These are phyloP conservation scores for Sugiyamaella smithiae DNA, from an alignment of 805 yeast species.

Conservation along the genomic window DNA sequence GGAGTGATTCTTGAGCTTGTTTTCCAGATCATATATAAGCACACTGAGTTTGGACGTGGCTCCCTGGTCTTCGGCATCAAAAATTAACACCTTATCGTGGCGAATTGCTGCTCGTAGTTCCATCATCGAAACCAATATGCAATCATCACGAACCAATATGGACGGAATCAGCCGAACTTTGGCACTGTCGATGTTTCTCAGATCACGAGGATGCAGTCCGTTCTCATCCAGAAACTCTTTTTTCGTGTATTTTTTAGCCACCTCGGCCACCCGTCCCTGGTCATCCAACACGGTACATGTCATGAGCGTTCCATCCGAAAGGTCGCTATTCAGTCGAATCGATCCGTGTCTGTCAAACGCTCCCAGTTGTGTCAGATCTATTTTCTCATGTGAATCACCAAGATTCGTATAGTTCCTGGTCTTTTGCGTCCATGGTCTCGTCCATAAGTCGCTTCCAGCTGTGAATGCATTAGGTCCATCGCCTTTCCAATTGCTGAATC, in stretches of 20 bases:
- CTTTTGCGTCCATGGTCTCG: too few species aligned
- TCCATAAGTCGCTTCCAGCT: too few species aligned
- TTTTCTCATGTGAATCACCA: too few species aligned
- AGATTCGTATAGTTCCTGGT: too few species aligned
- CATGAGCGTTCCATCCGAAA: constrained; percentile 7
- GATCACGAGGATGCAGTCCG: constrained; percentile 78
- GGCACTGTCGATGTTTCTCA: constrained; percentile 74
- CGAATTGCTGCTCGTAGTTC: constrained; percentile 63
- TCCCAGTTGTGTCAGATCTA: too few species aligned
- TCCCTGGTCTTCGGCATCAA: constrained; percentile 48
- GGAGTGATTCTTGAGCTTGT: constrained; percentile 50
- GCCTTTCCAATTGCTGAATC: too few species aligned
- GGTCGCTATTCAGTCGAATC: not conserved
- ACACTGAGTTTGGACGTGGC: constrained; percentile 70
- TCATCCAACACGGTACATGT: constrained; percentile 59
- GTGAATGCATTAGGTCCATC: too few species aligned
- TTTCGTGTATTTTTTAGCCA: constrained; percentile 56
- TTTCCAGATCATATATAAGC: constrained; percentile 80
- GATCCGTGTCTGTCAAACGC: not conserved
- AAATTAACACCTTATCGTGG: constrained; percentile 55
- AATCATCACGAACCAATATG: constrained; percentile 55
- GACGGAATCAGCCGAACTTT: constrained; percentile 64
- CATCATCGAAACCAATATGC: constrained; percentile 58
- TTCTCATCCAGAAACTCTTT: constrained; percentile 59
- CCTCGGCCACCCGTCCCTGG: constrained; percentile 54